A percentile compares a stretch with the other conserved stretches of the same genome.
Conservation (phyloP, 2,329 filamentous ascomycete species). For the Diaporthe sp. region DNA sequence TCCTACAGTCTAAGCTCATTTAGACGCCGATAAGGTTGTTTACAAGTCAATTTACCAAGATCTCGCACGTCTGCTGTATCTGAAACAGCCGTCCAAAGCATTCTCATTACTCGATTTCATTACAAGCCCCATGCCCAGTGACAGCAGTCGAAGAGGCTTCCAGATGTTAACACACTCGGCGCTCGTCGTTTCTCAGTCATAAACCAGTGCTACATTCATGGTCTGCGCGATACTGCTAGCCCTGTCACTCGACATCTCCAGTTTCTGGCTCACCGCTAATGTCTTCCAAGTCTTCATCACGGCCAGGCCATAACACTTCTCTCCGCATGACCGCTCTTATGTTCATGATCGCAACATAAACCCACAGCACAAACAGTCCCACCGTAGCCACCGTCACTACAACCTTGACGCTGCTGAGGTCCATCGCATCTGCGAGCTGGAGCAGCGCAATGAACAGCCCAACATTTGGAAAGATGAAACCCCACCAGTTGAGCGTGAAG, state of each 20-base stretch:
- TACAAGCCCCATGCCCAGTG: not conserved
- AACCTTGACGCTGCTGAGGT: not conserved
- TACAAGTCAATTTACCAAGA: no score
- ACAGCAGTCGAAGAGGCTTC: no score
- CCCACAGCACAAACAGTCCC: not conserved
- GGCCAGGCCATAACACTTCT: not conserved
- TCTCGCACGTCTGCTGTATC: accelerated
- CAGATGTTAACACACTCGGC: no score
- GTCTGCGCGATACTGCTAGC: no score
- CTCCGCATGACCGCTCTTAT: not conserved
- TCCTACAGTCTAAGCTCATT: not conserved
- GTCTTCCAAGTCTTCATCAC: not conserved
- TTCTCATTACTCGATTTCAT: not conserved
- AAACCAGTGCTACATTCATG: not conserved
- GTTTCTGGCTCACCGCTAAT: not conserved
- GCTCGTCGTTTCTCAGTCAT: not conserved
- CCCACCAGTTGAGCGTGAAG: constrained; percentile 64
- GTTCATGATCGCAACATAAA: not conserved
- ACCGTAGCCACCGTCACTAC: not conserved
- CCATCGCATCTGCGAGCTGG: constrained; percentile 10
- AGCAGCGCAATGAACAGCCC: constrained; percentile 53
- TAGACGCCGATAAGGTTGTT: not conserved
- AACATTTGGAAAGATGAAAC: constrained; percentile 69
- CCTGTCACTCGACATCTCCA: not conserved
- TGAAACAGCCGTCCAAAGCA: not conserved